phyloP scores from a whole-genome alignment of 2,329 filamentous ascomycete species.

The Phaeosphaeriaceae sp. region DNA sequence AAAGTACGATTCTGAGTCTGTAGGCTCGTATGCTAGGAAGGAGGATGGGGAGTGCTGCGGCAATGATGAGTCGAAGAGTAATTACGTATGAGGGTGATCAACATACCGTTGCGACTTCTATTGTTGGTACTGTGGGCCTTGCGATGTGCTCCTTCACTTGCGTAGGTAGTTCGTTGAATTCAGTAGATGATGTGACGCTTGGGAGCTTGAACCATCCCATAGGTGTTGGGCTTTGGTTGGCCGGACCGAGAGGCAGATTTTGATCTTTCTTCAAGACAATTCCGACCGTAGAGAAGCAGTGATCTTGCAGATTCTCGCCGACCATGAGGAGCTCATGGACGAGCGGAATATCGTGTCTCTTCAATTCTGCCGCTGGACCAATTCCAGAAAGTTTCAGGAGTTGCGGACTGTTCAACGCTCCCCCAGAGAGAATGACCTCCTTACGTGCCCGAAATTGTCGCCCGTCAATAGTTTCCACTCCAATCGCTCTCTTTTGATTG shows the following conservation, averaged over 20 bases:
- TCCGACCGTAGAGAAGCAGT: constrained; percentile 10
- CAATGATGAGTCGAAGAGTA: background rate
- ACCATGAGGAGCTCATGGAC: constrained; percentile 65
- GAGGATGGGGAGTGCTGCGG: constrained; percentile 1
- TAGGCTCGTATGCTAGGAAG: constrained; percentile 4
- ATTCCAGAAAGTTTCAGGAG: constrained; percentile 68
- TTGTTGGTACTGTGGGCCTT: constrained; percentile 61
- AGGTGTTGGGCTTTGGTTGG: constrained; percentile 6
- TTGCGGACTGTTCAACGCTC: constrained; percentile 68
- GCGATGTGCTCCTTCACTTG: constrained; percentile 52
- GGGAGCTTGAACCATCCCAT: constrained; percentile 51
- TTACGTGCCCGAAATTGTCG: constrained; percentile 1
- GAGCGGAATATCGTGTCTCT: constrained; percentile 59
- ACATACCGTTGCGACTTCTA: constrained; percentile 54
- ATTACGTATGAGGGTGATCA: background rate
- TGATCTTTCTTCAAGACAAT: constrained; percentile 7
- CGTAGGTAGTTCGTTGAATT: constrained; percentile 58
- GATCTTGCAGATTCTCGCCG: constrained; percentile 68
- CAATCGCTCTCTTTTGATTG: constrained; percentile 6
- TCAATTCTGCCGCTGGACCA: constrained; percentile 60
- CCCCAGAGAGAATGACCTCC: constrained; percentile 39
- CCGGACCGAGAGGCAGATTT: constrained; percentile 1
- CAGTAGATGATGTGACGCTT: constrained; percentile 42
- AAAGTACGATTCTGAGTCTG: constrained; percentile 3
- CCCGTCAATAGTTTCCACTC: constrained; percentile 6